Evolutionary conservation across 169 alveolate species (phyloP), one percentile per base, ranked within the genome.

Genomic region (Eimeria falciformis): DNA sequence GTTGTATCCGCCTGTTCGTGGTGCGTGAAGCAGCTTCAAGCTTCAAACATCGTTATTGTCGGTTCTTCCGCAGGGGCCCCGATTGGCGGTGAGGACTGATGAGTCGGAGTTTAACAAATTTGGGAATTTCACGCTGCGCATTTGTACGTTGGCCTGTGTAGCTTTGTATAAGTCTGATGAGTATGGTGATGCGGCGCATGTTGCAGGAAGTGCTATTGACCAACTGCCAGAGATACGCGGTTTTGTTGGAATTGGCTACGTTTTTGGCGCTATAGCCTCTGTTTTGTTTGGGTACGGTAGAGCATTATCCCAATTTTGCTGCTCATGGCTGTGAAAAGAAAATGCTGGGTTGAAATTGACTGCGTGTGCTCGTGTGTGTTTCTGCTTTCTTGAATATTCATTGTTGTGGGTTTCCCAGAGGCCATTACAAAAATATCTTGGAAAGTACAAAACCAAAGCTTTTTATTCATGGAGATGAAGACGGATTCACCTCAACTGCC

Each of bases 21-120:
- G 92, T 96, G 94, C 29, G 88, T 83, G 18, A 79, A 75, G 71
- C 5, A 73, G 6, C 90, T 91, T 40, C 37, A 71, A 25, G 89
- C 89, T 2, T 18, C 58, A 43, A 83, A 29, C 21, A 85, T 95
- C 40, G 69, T 95, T 69, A 92, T 95, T 47, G 88, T 95, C 33
- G 96, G 96, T n/a, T 93, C 96, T 4, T 95, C 96, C 29, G 96
- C 96, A 17, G 96, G 96, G 43, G 95, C 96, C 23, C 94, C 96
- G 21, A 93, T 95, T 46, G 95, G 95, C 14, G 94, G 94, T 71
- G 23, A 71, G 93, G 25, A 18, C 43, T 33, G 53, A 5, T 69
- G 17, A 69, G 17, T n/a, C 25, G 81, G 17, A 25, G 71, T 58
- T 23, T 58, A 23, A 58, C 25, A 69, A 5, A 18, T 17, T 69